A percentile compares a stretch with the other conserved stretches of the same genome.
phyloP scores from a whole-genome alignment of 352 stramenopile genomes.

The Phytophthora tubulina region DNA sequence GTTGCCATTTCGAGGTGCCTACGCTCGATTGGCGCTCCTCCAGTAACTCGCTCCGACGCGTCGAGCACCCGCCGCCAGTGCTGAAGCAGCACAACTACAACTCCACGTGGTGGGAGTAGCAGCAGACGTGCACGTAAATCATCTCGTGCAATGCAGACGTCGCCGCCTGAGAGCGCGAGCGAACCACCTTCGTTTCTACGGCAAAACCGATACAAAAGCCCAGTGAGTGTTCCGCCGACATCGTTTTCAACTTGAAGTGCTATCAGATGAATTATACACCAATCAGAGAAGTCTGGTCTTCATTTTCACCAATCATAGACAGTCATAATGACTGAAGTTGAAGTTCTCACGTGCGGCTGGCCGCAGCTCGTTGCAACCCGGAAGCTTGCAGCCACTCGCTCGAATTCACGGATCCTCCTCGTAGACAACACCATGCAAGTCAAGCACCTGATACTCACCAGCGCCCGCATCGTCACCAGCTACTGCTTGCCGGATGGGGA shows the following conservation, averaged over 20 bases:
- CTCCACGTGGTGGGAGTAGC: conserved; percentile 3
- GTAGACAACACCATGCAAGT: conserved; percentile 1
- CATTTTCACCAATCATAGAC: conserved; percentile 2
- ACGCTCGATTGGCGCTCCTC: conserved; percentile 2
- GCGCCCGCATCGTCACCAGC: conserved; percentile 8
- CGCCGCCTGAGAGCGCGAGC: neutral
- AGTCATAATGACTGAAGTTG: conserved; percentile 11
- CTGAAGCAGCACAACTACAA: neutral
- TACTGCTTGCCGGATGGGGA: conserved; percentile 23
- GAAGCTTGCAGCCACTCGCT: neutral
- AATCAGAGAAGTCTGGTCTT: neutral
- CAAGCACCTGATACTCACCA: conserved; percentile 18
- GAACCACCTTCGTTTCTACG: conserved; percentile 26
- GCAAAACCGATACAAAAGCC: conserved; percentile 2
- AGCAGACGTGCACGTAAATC: too few relatives aligned
- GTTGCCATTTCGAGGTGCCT: conserved; percentile 14
- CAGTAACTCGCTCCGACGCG: neutral
- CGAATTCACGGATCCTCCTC: conserved; percentile 16
- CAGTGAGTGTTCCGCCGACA: conserved; percentile 13
- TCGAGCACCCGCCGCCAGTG: neutral
- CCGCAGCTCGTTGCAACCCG: conserved; percentile 4
- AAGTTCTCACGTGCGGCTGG: conserved; percentile 9
- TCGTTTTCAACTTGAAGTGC: conserved; percentile 11
- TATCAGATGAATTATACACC: conserved; percentile 5
- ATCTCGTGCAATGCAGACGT: neutral